These are phyloP conservation scores for Lichtheimia ornata DNA, from an alignment of 371 early-diverging fungal genomes.

Conservation along the genomic window DNA sequence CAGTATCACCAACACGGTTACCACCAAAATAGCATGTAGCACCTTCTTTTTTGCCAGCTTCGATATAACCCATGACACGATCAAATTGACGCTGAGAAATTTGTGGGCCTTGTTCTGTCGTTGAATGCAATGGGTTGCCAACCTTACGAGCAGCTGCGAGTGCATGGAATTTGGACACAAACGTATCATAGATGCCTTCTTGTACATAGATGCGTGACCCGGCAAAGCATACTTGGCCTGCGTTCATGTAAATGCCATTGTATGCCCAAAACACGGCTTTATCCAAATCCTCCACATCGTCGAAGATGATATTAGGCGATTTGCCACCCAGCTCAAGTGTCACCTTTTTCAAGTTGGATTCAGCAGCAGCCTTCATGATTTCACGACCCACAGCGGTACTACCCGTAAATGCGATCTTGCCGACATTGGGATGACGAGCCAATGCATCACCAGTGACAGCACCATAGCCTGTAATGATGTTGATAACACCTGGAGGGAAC, in stretches of 20 bases:
- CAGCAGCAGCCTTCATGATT: slow-evolving; percentile 59
- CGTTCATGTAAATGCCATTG: slow-evolving; percentile 75
- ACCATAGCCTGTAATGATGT: slow-evolving; percentile 66
- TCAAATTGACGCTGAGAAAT: slow-evolving; percentile 78
- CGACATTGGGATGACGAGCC: slow-evolving; percentile 39
- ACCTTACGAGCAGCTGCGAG: slow-evolving; percentile 56
- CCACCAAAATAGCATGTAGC: slow-evolving; percentile 53
- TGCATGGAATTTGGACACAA: slow-evolving; percentile 64
- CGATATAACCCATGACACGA: slow-evolving; percentile 59
- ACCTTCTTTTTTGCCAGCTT: slow-evolving; percentile 49
- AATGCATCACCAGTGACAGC: slow-evolving; percentile 40
- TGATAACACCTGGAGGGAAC: slow-evolving; percentile 70
- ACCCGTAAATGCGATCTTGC: slow-evolving; percentile 71
- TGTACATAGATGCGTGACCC: slow-evolving; percentile 89
- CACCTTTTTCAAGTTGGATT: slow-evolving; percentile 75
- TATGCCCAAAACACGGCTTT: slow-evolving; percentile 73
- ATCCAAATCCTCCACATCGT: slow-evolving; percentile 76
- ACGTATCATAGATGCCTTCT: slow-evolving; percentile 71
- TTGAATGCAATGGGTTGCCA: slow-evolving; percentile 58
- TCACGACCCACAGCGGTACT: slow-evolving; percentile 55
- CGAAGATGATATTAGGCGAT: slow-evolving; percentile 90
- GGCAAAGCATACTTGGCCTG: slow-evolving; percentile 84
- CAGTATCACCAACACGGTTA: slow-evolving; percentile 43
- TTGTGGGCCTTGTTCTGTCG: slow-evolving; percentile 72
- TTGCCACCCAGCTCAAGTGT: slow-evolving; percentile 86